Conservation (phyloP, 805 yeast species). For the Pichia kluyveri region DNA sequence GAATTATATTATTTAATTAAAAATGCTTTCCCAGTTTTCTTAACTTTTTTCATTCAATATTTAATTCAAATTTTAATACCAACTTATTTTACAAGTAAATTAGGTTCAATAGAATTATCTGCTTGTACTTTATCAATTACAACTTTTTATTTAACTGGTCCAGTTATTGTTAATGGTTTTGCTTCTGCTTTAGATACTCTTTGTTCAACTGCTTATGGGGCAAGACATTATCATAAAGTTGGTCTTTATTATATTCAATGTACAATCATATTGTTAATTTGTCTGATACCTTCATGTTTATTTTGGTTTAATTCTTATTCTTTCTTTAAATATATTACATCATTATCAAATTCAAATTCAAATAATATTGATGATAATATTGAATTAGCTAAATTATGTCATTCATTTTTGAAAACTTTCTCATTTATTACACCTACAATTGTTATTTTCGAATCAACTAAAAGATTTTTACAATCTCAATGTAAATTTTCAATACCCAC, state of each 20-base stretch:
- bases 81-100: constrained; percentile 59
- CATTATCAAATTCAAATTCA: background rate
- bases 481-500: constrained; percentile 72
- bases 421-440: constrained; percentile 61
- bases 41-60: constrained; percentile 60
- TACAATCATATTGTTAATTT: constrained; percentile 39
- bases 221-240: constrained; percentile 49
- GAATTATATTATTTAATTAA: constrained; percentile 23
- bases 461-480: constrained; percentile 67
- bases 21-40: constrained; percentile 47
- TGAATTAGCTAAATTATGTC: constrained; percentile 38
- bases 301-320: constrained; percentile 49
- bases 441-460: constrained; percentile 58
- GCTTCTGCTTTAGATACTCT: constrained; percentile 68
- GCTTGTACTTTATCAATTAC: constrained; percentile 64
- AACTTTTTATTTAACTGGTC: constrained; percentile 68
- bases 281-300: constrained; percentile 44
- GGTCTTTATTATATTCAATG: constrained; percentile 63
- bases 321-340: constrained; percentile 33
- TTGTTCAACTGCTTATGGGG: constrained; percentile 70
- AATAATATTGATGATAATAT: constrained; percentile 31
- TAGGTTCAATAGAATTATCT: constrained; percentile 59
- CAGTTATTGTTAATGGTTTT: constrained; percentile 65
- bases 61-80: constrained; percentile 66
- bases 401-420: constrained; percentile 42